Conservation (phyloP, 2,329 filamentous ascomycete species). For the Fusarium staphyleae region DNA sequence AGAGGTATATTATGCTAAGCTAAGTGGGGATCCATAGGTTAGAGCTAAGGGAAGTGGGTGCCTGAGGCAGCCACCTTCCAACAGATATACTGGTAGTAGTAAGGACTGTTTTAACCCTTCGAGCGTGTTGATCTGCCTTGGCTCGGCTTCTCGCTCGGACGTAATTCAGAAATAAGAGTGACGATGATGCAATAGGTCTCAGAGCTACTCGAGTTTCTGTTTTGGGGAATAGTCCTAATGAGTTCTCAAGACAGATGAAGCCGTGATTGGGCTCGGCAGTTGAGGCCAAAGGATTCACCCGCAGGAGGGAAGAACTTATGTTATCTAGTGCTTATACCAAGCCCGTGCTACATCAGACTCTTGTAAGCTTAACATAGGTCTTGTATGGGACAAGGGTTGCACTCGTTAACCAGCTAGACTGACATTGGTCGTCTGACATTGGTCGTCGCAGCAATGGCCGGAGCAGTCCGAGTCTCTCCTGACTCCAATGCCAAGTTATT, state of each 20-base stretch:
- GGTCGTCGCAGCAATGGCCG: not conserved
- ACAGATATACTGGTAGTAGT: too few relatives aligned
- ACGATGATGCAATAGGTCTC: constrained; percentile 12
- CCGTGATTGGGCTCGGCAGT: not conserved
- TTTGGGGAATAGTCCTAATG: not conserved
- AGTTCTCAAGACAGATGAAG: too few relatives aligned
- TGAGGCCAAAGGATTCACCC: not conserved
- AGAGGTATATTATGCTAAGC: too few relatives aligned
- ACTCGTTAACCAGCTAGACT: not conserved
- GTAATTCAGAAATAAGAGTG: not conserved
- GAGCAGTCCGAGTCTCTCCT: too few relatives aligned
- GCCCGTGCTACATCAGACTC: not conserved
- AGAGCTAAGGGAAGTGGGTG: too few relatives aligned
- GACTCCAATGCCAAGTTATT: too few relatives aligned
- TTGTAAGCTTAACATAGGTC: not conserved
- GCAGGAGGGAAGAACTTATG: not conserved
- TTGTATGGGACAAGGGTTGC: not conserved
- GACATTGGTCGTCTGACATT: not conserved
- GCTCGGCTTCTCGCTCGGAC: not conserved
- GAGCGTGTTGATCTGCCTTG: constrained; percentile 16
- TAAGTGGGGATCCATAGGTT: too few relatives aligned
- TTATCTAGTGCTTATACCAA: not conserved
- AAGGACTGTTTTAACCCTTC: too few relatives aligned
- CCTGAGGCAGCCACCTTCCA: too few relatives aligned
- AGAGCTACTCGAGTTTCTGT: not conserved